Evolutionary conservation across 1,139 yeast genomes (phyloP), one percentile per base, ranked within the genome.

Genomic region (Scheffersomyces lignicola): DNA sequence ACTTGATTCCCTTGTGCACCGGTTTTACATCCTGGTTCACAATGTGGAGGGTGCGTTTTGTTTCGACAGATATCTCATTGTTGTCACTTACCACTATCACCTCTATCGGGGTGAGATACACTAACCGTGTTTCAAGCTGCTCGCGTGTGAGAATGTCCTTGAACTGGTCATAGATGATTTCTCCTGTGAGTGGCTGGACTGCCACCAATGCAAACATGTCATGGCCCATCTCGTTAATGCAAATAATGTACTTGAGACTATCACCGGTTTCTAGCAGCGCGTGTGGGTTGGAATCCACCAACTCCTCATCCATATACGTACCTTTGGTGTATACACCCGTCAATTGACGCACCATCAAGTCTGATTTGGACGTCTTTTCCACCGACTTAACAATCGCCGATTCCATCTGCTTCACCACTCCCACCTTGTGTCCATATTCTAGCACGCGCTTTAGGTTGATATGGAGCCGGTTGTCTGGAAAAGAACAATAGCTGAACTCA

Each of bases 341-440:
- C 5, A 90, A 60, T 44, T 78, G 65, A 32, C 98, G 65, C 35
- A 74, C 75, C 62, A 92, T 86, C 3, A 88, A 70, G 20, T 75
- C 76, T 6, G 42, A 32, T 56, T 59, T 41, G 61, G 67, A 42
- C 53, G 70, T 40, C 63, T 78, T 62, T 36, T 69, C 75, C 7
- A 65, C 47, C 5, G 61, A 48, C 33, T 85, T 84, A 7, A 85
- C 67, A 0, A 89, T 87, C 0, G 90, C 81, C 0, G 92, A 79
- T 54, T 90, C 97, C 24, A 78, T 70, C 52, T 92, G 98, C 49
- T 84, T 83, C 0, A 90, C 94, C 1, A 92, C 79, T 0, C 95
- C 97, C 3, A 92, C 89, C 53, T 85, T 90, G 34, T 75, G 60
- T 0, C 90, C 90, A 35, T 65, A 65, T 29, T 69, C 75, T 7